Percentiles rank a stretch among this genome's conserved stretches.
Evolutionary conservation across 345 rosid genomes (phyloP).

Genomic region (Salix suchowensis): DNA sequence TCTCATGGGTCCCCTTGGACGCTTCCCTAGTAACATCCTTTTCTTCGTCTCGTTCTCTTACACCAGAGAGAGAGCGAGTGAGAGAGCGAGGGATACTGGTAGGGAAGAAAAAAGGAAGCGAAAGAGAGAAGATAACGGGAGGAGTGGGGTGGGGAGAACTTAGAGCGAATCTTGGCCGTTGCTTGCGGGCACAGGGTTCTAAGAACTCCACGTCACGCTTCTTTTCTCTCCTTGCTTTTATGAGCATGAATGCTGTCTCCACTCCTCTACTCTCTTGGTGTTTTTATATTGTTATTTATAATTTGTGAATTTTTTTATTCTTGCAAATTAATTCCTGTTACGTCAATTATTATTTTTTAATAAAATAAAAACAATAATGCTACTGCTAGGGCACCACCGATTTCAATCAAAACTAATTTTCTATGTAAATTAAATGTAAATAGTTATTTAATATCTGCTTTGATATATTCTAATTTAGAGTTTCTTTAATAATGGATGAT

Average conservation of each 20-base stretch:
- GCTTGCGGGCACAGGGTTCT: conserved; percentile 43
- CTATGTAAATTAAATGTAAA: neutral
- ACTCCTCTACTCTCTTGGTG: neutral
- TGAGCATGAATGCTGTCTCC: neutral
- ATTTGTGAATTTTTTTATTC: neutral
- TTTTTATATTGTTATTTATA: neutral
- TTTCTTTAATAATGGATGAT: neutral
- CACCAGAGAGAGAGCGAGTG: conserved; percentile 10
- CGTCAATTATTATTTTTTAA: neutral
- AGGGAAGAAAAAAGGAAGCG: neutral
- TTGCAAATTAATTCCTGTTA: neutral
- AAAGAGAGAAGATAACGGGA: conserved; percentile 3
- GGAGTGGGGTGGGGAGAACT: neutral
- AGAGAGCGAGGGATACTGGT: conserved; percentile 7
- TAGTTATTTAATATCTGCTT: neutral
- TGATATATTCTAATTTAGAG: neutral
- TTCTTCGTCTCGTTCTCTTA: conserved; percentile 7
- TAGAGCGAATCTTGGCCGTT: conserved; percentile 49
- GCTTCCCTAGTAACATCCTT: conserved; percentile 62
- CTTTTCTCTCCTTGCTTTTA: neutral
- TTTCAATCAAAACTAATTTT: neutral
- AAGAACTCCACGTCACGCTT: conserved; percentile 34
- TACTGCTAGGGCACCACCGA: neutral
- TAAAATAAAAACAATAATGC: neutral
- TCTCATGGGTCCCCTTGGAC: conserved; percentile 55